Evolutionary conservation across 371 early-diverging fungal species (phyloP).

Genomic region (Chytridium lagenaria): DNA sequence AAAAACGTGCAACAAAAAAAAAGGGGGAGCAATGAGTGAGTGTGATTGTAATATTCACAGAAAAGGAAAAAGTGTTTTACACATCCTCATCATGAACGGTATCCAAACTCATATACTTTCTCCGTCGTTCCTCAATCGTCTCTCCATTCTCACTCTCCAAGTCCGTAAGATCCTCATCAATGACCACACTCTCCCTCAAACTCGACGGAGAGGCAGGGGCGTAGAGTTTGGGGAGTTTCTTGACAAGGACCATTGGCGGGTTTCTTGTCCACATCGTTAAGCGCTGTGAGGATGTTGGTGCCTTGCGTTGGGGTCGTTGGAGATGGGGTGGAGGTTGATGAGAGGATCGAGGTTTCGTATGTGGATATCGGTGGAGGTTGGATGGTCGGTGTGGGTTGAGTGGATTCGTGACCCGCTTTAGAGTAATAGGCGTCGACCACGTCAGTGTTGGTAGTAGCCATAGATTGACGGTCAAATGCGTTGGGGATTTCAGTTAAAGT

Average conservation of each 20-base stretch:
- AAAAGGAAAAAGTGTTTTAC: neutral
- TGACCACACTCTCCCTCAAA: neutral
- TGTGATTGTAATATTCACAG: neutral
- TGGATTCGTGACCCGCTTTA: too few species aligned
- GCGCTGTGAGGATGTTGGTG: neutral
- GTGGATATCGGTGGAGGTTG: neutral
- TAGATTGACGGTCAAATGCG: neutral
- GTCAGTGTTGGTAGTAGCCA: conserved; percentile 2
- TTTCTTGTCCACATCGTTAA: neutral
- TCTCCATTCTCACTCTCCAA: conserved; percentile 1
- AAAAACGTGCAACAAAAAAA: neutral
- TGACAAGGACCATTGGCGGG: too few species aligned
- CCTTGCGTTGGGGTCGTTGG: neutral
- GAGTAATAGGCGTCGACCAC: conserved; percentile 10
- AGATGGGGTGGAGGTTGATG: neutral
- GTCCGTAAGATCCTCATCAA: conserved; percentile 1
- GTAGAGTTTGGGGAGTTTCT: neutral
- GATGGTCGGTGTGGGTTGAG: neutral
- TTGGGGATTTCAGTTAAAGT: neutral
- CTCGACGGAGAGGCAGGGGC: neutral
- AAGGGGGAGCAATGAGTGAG: neutral
- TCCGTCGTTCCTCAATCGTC: neutral
- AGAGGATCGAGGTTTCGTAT: neutral
- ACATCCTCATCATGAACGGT: neutral
- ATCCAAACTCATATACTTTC: conserved; percentile 10